These are phyloP conservation scores for Excoecaria cochinchinensis DNA, from an alignment of 345 rosid genomes.

Conservation along the genomic window DNA sequence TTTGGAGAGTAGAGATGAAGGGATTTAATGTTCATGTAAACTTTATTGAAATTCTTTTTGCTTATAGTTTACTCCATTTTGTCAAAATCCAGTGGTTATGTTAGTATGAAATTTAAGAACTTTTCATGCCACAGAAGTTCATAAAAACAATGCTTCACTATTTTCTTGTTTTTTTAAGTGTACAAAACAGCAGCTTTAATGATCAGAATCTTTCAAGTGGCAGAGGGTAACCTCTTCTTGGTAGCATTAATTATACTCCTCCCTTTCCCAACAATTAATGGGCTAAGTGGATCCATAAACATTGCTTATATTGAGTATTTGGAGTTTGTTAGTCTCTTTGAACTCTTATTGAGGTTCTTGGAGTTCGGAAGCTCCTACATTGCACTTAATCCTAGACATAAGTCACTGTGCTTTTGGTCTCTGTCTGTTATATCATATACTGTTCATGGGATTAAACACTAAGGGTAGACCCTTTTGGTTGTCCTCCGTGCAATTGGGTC, in stretches of 20 bases:
- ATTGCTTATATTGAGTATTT: slow-evolving; percentile 31
- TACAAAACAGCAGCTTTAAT: not conserved
- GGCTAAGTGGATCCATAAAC: slow-evolving; percentile 24
- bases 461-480: not conserved
- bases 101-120: no score
- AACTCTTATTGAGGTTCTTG: slow-evolving; percentile 36
- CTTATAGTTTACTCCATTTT: no score
- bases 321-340: slow-evolving; percentile 50
- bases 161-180: no score
- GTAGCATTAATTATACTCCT: slow-evolving; percentile 20
- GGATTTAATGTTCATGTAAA: no score
- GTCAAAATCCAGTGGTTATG: no score
- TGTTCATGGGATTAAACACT: no score
- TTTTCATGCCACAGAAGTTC: no score
- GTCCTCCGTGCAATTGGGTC: not conserved
- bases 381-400: not conserved
- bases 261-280: slow-evolving; percentile 14
- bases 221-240: not conserved
- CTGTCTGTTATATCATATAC: not conserved
- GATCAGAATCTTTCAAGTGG: not conserved
- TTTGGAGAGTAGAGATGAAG: no score
- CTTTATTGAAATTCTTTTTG: no score
- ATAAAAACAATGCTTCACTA: no score
- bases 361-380: slow-evolving; percentile 53
- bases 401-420: no score